Base-by-base conservation (phyloP, 805 yeast genomes). In the Sungouiella blattae region DNA sequence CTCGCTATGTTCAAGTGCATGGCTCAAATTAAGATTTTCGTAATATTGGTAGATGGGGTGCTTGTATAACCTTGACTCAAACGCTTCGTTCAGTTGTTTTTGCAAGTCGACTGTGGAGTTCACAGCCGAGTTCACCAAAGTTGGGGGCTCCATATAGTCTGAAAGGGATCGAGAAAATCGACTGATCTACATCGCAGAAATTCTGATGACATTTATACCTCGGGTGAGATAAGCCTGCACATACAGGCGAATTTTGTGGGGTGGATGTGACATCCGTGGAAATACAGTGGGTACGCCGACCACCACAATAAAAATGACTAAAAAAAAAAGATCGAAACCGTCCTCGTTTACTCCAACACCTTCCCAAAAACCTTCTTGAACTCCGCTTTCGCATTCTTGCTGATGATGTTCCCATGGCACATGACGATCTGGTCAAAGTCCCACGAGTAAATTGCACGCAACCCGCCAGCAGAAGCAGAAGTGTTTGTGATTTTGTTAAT, bases 371-470 rank as follows among this genome's bases (percentile, higher is more conserved):
- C 45, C 33, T 43, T 46, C 33, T 32, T 31, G 25, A 49, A 49
- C 8, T 38, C 45, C 7, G 25, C 37, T 40, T 43, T 42, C 2
- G 43, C 53, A 13, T 33, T 39, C 20, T 29, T 38, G 14, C 42
- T 48, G 18, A 49, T 22, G 11, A 45, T 29, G 26, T 49, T 47
- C 13, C 50, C 53, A 24, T 55, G 60, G 28, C 55, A 53, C 55
- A 47, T 46, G 13, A 57, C 60, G 26, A 57, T 36, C 11, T 41
- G 42, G 30, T 46, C 38, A 33, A 56, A 53, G 30, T 57, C 60
- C 58, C 58, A 55, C 14, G 40, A 35, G 34, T 47, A 35, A 18
- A 54, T 54, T 7, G 47, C 44, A 11, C 35, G 37, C 23, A 54
- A 46, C 1, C 60, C 58, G 1, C 23, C 37, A 4, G 36, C 36